Evolutionary conservation across 306 rosid species (phyloP).

Genomic region (Castanospermum australe): DNA sequence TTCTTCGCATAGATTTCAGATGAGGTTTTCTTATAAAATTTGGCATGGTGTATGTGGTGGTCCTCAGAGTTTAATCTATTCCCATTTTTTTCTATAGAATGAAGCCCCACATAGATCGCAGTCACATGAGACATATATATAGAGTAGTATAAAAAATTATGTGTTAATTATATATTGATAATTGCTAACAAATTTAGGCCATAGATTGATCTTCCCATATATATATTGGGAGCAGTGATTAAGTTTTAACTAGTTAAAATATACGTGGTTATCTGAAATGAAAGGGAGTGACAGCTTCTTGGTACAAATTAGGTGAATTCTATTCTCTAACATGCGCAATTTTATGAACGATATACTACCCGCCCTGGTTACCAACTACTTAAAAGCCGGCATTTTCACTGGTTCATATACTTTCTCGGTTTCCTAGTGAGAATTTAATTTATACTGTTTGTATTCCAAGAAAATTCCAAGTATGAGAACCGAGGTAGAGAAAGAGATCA

Average conservation of each 20-base stretch:
- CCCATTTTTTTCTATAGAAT: not conserved
- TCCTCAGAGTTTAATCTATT: not conserved
- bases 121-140: too few relatives aligned
- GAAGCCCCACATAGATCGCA: not conserved
- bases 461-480: not conserved
- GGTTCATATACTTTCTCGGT: not conserved
- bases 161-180: not conserved
- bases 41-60: not conserved
- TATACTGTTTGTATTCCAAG: not conserved
- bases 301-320: not conserved
- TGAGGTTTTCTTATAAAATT: not conserved
- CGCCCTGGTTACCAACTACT: not conserved
- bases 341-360: too few relatives aligned
- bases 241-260: not conserved
- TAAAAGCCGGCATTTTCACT: not conserved
- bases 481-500: not conserved
- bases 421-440: not conserved
- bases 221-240: constrained; percentile 14
- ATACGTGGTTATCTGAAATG: not conserved
- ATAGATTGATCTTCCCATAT: not conserved
- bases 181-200: not conserved
- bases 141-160: too few relatives aligned
- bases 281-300: not conserved
- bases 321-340: not conserved
- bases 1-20: constrained; percentile 27